Base-by-base conservation (phyloP, 2,329 filamentous ascomycete species). In the Aureobasidium pullulans region DNA sequence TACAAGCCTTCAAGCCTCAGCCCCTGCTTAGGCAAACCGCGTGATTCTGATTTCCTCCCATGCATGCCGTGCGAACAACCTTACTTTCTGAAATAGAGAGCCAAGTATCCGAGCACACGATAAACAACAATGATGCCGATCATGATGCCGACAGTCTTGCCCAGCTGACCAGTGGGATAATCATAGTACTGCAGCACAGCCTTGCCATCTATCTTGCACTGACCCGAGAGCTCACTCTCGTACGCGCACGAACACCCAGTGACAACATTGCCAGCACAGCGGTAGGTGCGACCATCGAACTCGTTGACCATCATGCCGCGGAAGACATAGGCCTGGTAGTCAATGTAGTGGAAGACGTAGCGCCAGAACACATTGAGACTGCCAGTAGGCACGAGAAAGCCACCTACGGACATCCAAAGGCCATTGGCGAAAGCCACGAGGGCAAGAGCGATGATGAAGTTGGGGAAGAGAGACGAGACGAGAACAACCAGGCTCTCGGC, bases 241-340 rank as follows among this genome's bases (percentile, higher is more conserved):
- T 85, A 92, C 81, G 88, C 87, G 73, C 89, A 93, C 39, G 79
- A 78, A 64, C 83, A 89, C 0, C 70, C 73, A 9, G 28, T 40
- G 3, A 42, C 23, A 13, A 43, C 42, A 0, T 70, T 73, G 0
- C 65, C 50, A 63, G 78, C 72, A 66, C 88, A 90, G 2, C 70
- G 66, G 68, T 88, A 93, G 1, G 73, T 77, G 7, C 87, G 76
- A 15, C 79, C 64, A 0, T 76, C 74, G 69, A 95, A 93, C 73
- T 95, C 88, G 67, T 93, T 94, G 56, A 92, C 84, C 88, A 94
- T 92, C 89, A 95, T 93, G 8, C 88, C 89, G 68, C 92, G 83
- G 69, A 94, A 95, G 2, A 94, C 89, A 65, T 91, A 94, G 39
- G 79, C 75, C 73, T 90, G 88, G 66, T 94, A 94, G 69, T 94